Conservation (phyloP, 2,329 filamentous ascomycete genomes). For the Penicillium sp. region DNA sequence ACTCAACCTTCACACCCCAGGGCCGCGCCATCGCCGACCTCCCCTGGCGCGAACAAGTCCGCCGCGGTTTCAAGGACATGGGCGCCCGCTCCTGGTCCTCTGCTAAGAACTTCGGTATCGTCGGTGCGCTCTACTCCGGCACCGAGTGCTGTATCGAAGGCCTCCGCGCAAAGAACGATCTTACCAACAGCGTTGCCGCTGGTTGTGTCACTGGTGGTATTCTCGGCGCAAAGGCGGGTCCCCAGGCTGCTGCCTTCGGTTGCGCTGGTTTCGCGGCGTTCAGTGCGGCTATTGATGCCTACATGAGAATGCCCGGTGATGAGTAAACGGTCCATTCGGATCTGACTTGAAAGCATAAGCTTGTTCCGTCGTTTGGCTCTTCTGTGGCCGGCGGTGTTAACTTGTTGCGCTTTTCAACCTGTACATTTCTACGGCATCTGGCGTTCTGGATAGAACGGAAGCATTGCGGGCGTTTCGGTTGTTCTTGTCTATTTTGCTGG, state of each 20-base stretch:
- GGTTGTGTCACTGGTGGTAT: constrained; percentile 91
- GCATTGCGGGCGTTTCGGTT: constrained; percentile 31
- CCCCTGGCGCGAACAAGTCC: constrained; percentile 79
- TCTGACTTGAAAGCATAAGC: neutral
- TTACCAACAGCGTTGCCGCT: constrained; percentile 80
- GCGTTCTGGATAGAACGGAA: constrained; percentile 24
- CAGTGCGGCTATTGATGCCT: constrained; percentile 85
- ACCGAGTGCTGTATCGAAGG: constrained; percentile 97
- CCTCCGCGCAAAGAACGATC: constrained; percentile 84
- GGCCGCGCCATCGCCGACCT: constrained; percentile 61
- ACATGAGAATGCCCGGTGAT: constrained; percentile 71
- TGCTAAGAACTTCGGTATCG: constrained; percentile 92
- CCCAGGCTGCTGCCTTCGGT: constrained; percentile 81
- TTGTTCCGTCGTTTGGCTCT: neutral
- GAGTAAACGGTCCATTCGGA: constrained; percentile 12
- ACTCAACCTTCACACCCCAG: constrained; percentile 73
- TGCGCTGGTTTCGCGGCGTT: constrained; percentile 95
- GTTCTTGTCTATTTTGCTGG: constrained; percentile 13
- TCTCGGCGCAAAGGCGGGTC: constrained; percentile 80
- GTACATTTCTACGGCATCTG: constrained; percentile 22
- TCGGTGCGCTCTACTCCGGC: constrained; percentile 85
- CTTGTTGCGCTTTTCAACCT: constrained; percentile 11
- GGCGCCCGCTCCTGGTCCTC: constrained; percentile 76
- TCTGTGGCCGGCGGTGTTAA: neutral
- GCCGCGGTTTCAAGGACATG: constrained; percentile 91